Evolutionary conservation across 495 filamentous ascomycete species (phyloP), one percentile per base, ranked within the genome.

Genomic region (Hypoxylon lienhwacheense): DNA sequence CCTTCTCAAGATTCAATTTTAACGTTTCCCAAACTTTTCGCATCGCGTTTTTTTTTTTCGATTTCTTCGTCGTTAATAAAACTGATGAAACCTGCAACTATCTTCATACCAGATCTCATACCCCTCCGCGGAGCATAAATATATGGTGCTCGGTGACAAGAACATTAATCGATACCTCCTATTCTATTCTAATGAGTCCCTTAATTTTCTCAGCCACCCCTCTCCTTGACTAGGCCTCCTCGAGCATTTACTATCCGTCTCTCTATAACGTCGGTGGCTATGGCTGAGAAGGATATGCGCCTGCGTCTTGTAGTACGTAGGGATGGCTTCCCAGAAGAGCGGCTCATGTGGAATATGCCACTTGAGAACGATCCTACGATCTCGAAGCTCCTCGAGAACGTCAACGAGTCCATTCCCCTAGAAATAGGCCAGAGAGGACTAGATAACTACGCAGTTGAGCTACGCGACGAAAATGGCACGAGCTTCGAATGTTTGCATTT

Each of bases 401-500:
- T 98, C 39, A 91, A 95, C 63, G 83, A 90, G 26, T 77, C 88
- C 17, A 73, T 97, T 5, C 91, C 91, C 1, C 78, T 98, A 1
- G 93, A 97, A 68, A 86, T 86, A 31, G 81, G 72, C 45, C 79
- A 86, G 51, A 96, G 88, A 88, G 93, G 91, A 1, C 64, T 97
- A 19, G 93, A 98, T 62, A 89, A 97, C 64, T 98, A 98, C 70
- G 83, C 82, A 12, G 91, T 96, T 21, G 87, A 95, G 66, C 77
- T 97, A 3, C 71, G 69, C 19, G 74, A 77, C 48, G 50, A 47
- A 21, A 65, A 70, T 25, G 77, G 77, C 5, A 75, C 72, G 2
- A 88, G 83, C 31, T 97, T 87, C 49, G 93, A 98, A 65, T 95
- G 88, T 64, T 67, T 97, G 41, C 93, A 98, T 77, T 98, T 89